Evolutionary conservation across 1,284 basidiomycete genomes (phyloP), one percentile per base, ranked within the genome.

Genomic region (Xerocomus minutiporus): DNA sequence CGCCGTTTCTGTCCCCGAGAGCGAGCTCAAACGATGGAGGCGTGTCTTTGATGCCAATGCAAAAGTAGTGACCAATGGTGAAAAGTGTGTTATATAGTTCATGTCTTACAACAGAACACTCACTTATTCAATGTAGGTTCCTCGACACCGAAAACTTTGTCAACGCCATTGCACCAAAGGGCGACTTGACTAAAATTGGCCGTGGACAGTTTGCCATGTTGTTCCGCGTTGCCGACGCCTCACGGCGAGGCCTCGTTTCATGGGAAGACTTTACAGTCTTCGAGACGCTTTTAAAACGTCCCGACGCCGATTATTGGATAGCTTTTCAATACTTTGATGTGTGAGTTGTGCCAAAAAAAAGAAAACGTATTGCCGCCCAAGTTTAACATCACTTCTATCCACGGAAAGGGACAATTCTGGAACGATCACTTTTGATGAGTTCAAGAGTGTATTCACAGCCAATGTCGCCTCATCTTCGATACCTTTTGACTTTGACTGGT

Each of bases 241-340:
- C 82, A 42, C 82, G 83, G 64, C 81, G 86, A 40, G 91, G 90
- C 28, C 73, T 89, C 41, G 82, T 97, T 44, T 91, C 91, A 44
- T 96, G 91, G 85, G 91, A 96, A 61, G 94, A 97, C 71, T 97
- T 95, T 66, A 86, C 87, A 20, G 86, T 94, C 56, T 97, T 97
- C 66, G 88, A 97, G 75, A 93, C 91, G 15, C 73, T 92, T 59
- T 72, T 94, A 63, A 93, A 93, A 71, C 78, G 92, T 62, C 88
- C 93, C 41, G 93, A 96, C 71, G 93, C 93, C 34, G 93, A 95
- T 69, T 94, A 95, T 71, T 91, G 90, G 82, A 93, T 97, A 69
- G 94, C 94, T 26, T 97, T 97, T 77, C 86, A 90, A 67, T 95
- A 92, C 68, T 97, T 97, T 68, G 94, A 97, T 71, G 86, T 88